Evolutionary conservation across 2,329 filamentous ascomycete genomes (phyloP), one percentile per base, ranked within the genome.

Genomic region (Colletotrichum sp.): DNA sequence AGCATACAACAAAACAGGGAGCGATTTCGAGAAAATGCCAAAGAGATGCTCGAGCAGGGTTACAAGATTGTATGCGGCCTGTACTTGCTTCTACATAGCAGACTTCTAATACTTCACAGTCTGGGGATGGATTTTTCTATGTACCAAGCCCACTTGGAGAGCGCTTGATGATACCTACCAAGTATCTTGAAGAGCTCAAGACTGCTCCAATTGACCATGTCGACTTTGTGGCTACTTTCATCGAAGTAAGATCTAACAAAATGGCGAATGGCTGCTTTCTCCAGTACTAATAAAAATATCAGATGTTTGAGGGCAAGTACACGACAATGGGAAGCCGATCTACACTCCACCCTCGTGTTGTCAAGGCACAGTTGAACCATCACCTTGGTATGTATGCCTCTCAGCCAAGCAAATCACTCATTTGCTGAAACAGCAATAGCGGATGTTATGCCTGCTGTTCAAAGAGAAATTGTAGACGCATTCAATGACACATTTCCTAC

Each of bases 291-390:
- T 1, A 16, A 21, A 61, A 0, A 16, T 5, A 6, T 34, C 13
- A 70, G 66, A 82, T 82, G 80, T 83, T 83, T 59, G 82, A 82
- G 70, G 81, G 80, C n/a, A 80, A 80, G 70, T 82, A 82, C 72
- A 83, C 81, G 0, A 81, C 80, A 1, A 80, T 82, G 75, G 81
- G 82, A 18, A 81, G 78, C 43, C 78, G 80, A 8, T 80, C 78
- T 3, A 81, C 79, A 1, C 73, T 82, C 24, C 82, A 82, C 52
- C 80, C 81, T 15, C 75, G 81, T 5, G 79, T 81, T 3, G 78
- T 79, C 52, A 79, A 78, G 36, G 75, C 63, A 13, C 76, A 81
- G 32, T 28, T 83, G 7, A 82, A 82, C 64, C 79, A 79, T 18
- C 67, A 67, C 26, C 32, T 67, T 32, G 43, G 65, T 67, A n/a